These are phyloP conservation scores for Senna tora DNA, from an alignment of 306 rosid genomes.

Conservation along the genomic window DNA sequence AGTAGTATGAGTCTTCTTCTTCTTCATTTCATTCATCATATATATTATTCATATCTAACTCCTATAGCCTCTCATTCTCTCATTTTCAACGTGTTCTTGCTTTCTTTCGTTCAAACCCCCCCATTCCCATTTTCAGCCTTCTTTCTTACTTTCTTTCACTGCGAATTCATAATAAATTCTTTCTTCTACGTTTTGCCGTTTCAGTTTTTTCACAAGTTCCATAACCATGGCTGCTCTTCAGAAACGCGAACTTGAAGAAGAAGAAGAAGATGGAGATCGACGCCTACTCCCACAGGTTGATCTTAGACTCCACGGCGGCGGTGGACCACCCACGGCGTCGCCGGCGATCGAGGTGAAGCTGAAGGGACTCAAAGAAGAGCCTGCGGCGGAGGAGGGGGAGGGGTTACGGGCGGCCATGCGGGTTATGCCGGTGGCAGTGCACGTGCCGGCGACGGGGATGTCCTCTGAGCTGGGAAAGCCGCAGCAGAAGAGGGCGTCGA, in stretches of 20 bases:
- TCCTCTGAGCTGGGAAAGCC: conserved; percentile 1
- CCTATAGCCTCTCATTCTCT: background rate
- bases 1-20: too few relatives aligned
- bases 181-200: too few relatives aligned
- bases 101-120: background rate
- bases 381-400: conserved; percentile 20
- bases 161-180: too few relatives aligned
- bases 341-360: background rate
- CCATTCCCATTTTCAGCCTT: background rate
- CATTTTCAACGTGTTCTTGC: background rate
- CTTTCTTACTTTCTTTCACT: background rate
- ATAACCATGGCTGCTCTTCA: conserved; percentile 5
- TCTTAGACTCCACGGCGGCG: conserved; percentile 31
- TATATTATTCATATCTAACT: too few relatives aligned
- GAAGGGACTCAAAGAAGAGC: conserved; percentile 58
- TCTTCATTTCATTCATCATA: too few relatives aligned
- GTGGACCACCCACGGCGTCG: too few relatives aligned
- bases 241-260: background rate
- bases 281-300: conserved; percentile 26
- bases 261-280: background rate
- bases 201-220: background rate
- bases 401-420: conserved; percentile 26
- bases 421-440: conserved; percentile 45
- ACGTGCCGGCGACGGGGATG: conserved; percentile 31
- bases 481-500: conserved; percentile 54